These are phyloP conservation scores for Diversispora eburnea DNA, from an alignment of 192 early-diverging fungal species.

Conservation along the genomic window DNA sequence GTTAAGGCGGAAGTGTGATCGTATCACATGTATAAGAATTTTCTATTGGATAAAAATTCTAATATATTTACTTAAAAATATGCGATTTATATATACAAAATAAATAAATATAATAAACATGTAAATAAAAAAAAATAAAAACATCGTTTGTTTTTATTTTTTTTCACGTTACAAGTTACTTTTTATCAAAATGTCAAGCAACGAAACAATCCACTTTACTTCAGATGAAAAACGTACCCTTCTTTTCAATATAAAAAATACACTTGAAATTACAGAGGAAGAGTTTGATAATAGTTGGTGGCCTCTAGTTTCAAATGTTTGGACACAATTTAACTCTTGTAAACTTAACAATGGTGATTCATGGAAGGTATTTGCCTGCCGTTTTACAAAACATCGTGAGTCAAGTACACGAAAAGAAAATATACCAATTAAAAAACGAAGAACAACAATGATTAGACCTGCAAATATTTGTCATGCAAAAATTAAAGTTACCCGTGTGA, in stretches of 20 bases:
- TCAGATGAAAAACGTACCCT: slow-evolving; percentile 21
- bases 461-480: slow-evolving; percentile 9
- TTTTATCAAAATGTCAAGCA: no score
- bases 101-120: no score
- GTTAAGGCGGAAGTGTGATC: no score
- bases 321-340: slow-evolving; percentile 15
- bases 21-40: no score
- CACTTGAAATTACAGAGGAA: slow-evolving; percentile 5
- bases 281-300: slow-evolving; percentile 29
- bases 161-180: no score
- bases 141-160: no score
- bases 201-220: not conserved
- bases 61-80: no score
- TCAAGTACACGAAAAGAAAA: slow-evolving; percentile 8
- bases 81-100: no score
- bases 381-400: slow-evolving; percentile 2
- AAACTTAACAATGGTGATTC: slow-evolving; percentile 10
- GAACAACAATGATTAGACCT: not conserved
- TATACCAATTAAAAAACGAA: not conserved
- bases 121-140: no score
- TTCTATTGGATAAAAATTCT: no score
- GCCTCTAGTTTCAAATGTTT: slow-evolving; percentile 27
- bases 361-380: slow-evolving; percentile 2
- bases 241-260: slow-evolving; percentile 20
- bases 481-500: slow-evolving; percentile 11